phyloP scores from a whole-genome alignment of 768 basidiomycete genomes.

The Rhizopogon sp. region DNA sequence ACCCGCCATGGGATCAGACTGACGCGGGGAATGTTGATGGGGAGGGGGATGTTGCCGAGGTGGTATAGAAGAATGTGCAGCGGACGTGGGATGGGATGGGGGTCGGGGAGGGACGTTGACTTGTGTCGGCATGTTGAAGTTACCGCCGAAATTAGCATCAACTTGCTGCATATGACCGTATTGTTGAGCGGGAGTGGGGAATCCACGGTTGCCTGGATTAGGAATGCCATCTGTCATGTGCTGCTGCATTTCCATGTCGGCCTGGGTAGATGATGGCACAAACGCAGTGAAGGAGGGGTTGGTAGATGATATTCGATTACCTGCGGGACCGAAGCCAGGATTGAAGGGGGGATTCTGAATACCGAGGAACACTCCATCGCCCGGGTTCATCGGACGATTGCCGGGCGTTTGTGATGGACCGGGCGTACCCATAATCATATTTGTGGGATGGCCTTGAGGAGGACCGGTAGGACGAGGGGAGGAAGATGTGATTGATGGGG shows the following conservation, averaged over 20 bases:
- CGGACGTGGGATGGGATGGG: constrained; percentile 35
- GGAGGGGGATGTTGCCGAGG: constrained; percentile 30
- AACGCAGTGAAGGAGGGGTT: constrained; percentile 38
- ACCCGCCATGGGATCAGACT: constrained; percentile 38
- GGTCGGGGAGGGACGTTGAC: constrained; percentile 37
- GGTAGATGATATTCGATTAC: constrained; percentile 29
- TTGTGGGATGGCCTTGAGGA: constrained; percentile 23
- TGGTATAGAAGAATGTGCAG: constrained; percentile 23
- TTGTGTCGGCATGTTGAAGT: constrained; percentile 32
- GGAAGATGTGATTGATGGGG: constrained; percentile 22
- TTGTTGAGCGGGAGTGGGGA: constrained; percentile 62
- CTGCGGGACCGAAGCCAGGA: constrained; percentile 26
- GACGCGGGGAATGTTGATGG: constrained; percentile 42
- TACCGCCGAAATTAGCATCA: constrained; percentile 23
- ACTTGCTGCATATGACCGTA: constrained; percentile 49
- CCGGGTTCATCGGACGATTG: constrained; percentile 38
- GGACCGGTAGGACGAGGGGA: constrained; percentile 26
- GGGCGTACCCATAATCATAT: constrained; percentile 26
- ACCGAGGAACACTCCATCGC: constrained; percentile 41
- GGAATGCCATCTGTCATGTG: constrained; percentile 35
- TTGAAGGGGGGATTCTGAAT: constrained; percentile 33
- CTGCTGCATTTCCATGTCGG: constrained; percentile 40
- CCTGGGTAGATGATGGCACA: constrained; percentile 46
- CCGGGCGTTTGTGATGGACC: constrained; percentile 25
- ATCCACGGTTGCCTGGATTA: constrained; percentile 27